phyloP scores from a whole-genome alignment of 2,329 filamentous ascomycete species.

The Hypoxylon sp. region DNA sequence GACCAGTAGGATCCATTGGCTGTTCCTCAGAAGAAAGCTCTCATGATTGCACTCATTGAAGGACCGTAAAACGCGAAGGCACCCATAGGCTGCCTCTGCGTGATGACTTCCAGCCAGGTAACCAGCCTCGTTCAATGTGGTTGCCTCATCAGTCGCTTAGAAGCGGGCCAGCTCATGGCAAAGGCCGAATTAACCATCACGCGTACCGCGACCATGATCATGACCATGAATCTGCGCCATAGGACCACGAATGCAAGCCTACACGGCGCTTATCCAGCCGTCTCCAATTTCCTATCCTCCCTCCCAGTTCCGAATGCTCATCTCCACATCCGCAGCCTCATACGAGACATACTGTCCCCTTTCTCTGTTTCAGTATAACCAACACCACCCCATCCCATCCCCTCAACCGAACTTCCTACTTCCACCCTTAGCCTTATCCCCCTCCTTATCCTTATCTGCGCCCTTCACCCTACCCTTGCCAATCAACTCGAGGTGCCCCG shows the following conservation, averaged over 20 bases:
- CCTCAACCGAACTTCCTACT: constrained; percentile 48
- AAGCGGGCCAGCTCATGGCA: not conserved
- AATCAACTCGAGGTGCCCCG: constrained; percentile 72
- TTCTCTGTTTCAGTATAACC: not conserved
- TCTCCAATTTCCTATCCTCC: not conserved
- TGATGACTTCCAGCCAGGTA: not conserved
- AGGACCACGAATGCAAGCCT: not conserved
- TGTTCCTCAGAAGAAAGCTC: not conserved
- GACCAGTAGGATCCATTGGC: not conserved
- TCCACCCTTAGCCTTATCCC: constrained; percentile 48
- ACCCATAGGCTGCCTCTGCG: not conserved
- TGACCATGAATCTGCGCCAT: not conserved
- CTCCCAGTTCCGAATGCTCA: too few species aligned
- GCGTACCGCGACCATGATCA: not conserved
- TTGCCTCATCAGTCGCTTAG: not conserved
- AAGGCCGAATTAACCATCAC: not conserved
- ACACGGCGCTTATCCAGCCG: not conserved
- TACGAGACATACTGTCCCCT: not conserved
- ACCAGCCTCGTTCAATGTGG: not conserved
- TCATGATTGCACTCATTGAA: not conserved
- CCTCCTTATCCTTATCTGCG: constrained; percentile 52
- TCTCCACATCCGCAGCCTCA: not conserved
- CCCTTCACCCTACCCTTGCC: constrained; percentile 55
- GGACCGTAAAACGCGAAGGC: not conserved
- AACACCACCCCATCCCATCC: not conserved